These are phyloP conservation scores for Mangifera indica DNA, from an alignment of 345 rosid species.

Conservation along the genomic window DNA sequence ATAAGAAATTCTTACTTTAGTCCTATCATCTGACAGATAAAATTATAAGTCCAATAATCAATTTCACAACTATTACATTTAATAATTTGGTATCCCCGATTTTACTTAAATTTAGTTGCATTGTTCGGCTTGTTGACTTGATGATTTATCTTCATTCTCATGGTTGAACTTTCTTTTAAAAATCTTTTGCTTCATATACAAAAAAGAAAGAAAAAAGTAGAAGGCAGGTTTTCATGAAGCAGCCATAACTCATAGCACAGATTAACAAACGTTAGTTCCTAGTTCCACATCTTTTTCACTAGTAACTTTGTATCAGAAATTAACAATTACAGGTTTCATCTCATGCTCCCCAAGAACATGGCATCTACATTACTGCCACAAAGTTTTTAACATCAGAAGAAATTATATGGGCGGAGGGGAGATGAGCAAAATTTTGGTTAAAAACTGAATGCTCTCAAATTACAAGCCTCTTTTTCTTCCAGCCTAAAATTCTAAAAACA, in stretches of 20 bases:
- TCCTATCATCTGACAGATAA: too few species aligned
- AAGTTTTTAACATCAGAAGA: background rate
- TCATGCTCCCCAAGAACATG: constrained; percentile 28
- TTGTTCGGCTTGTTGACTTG: too few species aligned
- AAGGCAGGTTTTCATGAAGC: background rate
- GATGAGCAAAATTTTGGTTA: constrained; percentile 28
- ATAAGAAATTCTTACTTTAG: too few species aligned
- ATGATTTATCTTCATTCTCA: too few species aligned
- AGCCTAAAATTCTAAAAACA: constrained; percentile 38
- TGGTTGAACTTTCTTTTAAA: too few species aligned
- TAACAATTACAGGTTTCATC: constrained; percentile 23
- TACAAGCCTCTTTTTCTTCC: constrained; percentile 35
- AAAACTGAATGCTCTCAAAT: constrained; percentile 22
- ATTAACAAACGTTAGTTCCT: constrained; percentile 16
- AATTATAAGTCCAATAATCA: too few species aligned
- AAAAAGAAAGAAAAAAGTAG: background rate
- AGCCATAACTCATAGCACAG: background rate
- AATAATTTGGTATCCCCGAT: too few species aligned
- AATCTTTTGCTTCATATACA: too few species aligned
- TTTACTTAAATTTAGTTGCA: too few species aligned
- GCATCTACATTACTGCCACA: constrained; percentile 26
- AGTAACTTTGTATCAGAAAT: constrained; percentile 19
- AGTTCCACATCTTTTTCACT: constrained; percentile 19
- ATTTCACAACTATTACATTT: too few species aligned
- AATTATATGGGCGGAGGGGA: constrained; percentile 14